Percentiles rank a stretch among this genome's conserved stretches.
phyloP scores from a whole-genome alignment of 2,329 filamentous ascomycete genomes.

The Trichoderma lentiforme region DNA sequence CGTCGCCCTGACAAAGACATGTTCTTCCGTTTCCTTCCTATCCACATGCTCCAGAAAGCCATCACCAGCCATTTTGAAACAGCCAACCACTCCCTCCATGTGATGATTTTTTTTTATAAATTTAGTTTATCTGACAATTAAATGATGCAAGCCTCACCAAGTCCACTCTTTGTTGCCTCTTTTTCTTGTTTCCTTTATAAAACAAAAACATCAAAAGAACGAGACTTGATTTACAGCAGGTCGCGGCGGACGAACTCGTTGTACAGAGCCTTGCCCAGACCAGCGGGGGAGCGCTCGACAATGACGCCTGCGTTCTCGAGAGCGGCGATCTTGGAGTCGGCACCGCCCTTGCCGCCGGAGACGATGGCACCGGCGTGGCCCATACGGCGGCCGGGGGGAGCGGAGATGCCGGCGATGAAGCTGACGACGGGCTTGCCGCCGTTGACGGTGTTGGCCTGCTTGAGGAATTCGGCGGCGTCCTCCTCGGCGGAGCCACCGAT shows the following conservation, averaged over 20 bases:
- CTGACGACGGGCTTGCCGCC: constrained; percentile 88
- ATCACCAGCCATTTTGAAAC: background rate
- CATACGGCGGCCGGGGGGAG: constrained; percentile 94
- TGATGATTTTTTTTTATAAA: constrained; percentile 3
- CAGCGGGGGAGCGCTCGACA: constrained; percentile 90
- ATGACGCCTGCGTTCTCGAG: constrained; percentile 91
- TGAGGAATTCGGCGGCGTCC: constrained; percentile 95
- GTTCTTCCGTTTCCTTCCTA: constrained; percentile 8
- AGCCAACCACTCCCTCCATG: constrained; percentile 11
- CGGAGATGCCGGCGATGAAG: constrained; percentile 98
- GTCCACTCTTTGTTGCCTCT: background rate
- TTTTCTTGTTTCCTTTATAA: background rate
- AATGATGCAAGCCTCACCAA: background rate
- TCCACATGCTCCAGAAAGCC: constrained; percentile 14
- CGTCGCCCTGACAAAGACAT: constrained; percentile 18
- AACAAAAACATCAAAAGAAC: background rate
- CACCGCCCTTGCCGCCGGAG: constrained; percentile 93
- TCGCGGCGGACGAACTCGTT: constrained; percentile 95
- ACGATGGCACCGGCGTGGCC: constrained; percentile 98
- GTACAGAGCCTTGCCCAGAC: constrained; percentile 88
- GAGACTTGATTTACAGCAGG: constrained; percentile 64
- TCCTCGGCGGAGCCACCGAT: constrained; percentile 97
- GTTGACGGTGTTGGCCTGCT: constrained; percentile 83
- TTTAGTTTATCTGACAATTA: background rate
- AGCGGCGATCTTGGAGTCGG: constrained; percentile 95